Evolutionary conservation across 1,284 basidiomycete genomes (phyloP), one percentile per base, ranked within the genome.

Genomic region (Microbotryomycetes sp.): DNA sequence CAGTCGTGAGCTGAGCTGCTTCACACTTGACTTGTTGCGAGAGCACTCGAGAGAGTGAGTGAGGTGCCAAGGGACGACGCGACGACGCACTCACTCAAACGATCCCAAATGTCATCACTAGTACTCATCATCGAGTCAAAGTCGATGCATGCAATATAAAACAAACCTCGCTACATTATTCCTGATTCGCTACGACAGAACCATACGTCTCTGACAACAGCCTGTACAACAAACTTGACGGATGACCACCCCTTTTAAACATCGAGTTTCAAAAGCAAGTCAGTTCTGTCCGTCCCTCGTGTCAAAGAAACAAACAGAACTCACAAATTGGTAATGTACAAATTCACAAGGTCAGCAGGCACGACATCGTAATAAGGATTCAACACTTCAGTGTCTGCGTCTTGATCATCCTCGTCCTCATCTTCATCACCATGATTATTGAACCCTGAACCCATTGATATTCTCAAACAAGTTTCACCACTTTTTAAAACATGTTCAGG

Each of bases 351-450:
- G 74, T 96, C 90, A 14, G 93, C 92, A 50, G 85, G 82, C 49
- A 98, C 88, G 76, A 96, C 94, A 76, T 98, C 94, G 75, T 89
- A 97, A 73, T 88, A 89, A 22, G 93, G 92, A 47, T 69, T 64
- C 45, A 87, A 78, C 68, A 82, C 80, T 4, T 84, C 88, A 55
- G 64, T 64, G 31, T 63, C 62, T 14, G 65, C 66, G 48, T 55
- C 61, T 45, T 48, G 62, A 7, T 42, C 71, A 74, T 7, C 72
- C 7, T 74, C 75, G 3, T 71, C 72, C 68, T 87, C 85, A 64
- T 88, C 84, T 47, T 72, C 71, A 49, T 71, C 69, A 9, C 16
- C 28, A 65, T 22, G 28, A 3, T 26, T 28, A 9, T 6, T 22
- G 1, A n/a, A 25, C 15, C 54, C 29, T 22, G 22, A 28, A 14